These are phyloP conservation scores for Yamadazyma mexicana DNA, from an alignment of 1,139 yeast species.

Conservation along the genomic window DNA sequence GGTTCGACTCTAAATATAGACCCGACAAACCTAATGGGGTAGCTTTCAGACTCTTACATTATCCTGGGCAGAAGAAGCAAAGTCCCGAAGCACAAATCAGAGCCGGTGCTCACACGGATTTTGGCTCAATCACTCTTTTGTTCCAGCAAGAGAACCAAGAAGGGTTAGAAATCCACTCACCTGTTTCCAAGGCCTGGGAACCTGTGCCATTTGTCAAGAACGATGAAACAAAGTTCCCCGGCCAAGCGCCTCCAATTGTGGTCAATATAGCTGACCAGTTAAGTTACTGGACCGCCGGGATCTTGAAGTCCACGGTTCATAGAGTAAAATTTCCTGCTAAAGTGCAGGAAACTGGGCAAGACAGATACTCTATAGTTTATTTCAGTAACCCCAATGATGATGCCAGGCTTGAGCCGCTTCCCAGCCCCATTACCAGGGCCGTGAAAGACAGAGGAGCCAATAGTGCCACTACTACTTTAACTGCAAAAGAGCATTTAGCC, in stretches of 20 bases:
- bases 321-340: slow-evolving; percentile 64
- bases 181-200: slow-evolving; percentile 56
- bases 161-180: slow-evolving; percentile 68
- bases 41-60: slow-evolving; percentile 67
- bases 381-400: slow-evolving; percentile 79
- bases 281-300: slow-evolving; percentile 78
- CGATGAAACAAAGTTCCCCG: slow-evolving; percentile 31
- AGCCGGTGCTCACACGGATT: slow-evolving; percentile 88
- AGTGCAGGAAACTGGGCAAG: slow-evolving; percentile 57
- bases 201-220: slow-evolving; percentile 57
- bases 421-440: slow-evolving; percentile 50
- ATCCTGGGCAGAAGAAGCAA: slow-evolving; percentile 57
- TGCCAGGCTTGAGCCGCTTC: slow-evolving; percentile 68
- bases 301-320: slow-evolving; percentile 70
- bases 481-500: slow-evolving; percentile 68
- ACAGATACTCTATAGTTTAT: slow-evolving; percentile 77
- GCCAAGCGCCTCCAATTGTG: slow-evolving; percentile 60
- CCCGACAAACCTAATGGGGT: slow-evolving; percentile 55
- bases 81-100: slow-evolving; percentile 59
- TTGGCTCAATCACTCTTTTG: slow-evolving; percentile 69
- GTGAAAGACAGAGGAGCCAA: slow-evolving; percentile 52
- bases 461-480: slow-evolving; percentile 34
- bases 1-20: slow-evolving; percentile 61
- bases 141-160: slow-evolving; percentile 72
- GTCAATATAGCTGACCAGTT: slow-evolving; percentile 79